phyloP scores from a whole-genome alignment of 345 rosid genomes.

The Eucalyptus melliodora region DNA sequence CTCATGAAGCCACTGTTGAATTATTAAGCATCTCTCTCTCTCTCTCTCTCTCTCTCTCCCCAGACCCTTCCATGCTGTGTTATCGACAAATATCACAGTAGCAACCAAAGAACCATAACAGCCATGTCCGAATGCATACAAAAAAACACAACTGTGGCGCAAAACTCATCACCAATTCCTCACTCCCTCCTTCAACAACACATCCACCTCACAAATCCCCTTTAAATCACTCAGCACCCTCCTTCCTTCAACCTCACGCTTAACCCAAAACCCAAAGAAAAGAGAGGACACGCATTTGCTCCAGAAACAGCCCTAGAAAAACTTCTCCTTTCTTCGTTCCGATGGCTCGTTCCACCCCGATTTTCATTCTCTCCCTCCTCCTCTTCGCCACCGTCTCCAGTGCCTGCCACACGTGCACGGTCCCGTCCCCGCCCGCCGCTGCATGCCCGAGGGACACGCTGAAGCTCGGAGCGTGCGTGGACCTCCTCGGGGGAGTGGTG shows the following conservation, averaged over 20 bases:
- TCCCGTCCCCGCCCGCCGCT: not conserved
- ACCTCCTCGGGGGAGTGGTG: conserved; percentile 25
- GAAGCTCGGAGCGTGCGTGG: conserved; percentile 42
- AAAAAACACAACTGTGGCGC: conserved; percentile 3
- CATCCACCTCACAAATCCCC: conserved; percentile 16
- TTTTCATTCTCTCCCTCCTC: conserved; percentile 22
- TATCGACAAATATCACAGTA: not conserved
- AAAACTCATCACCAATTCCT: not conserved
- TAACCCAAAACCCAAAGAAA: not conserved
- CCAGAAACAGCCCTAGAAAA: not conserved
- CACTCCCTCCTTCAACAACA: conserved; percentile 19
- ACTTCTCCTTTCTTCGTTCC: not conserved
- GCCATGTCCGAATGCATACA: conserved; percentile 4
- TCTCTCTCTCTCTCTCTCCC: not conserved
- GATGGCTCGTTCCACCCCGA: conserved; percentile 27
- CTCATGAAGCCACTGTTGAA: not conserved
- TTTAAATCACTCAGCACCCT: not conserved
- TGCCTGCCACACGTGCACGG: conserved; percentile 14
- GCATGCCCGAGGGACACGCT: conserved; percentile 29
- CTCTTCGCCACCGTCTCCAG: conserved; percentile 3
- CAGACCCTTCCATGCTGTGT: not conserved
- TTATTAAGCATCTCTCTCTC: not conserved
- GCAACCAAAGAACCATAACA: not conserved
- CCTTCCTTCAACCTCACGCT: not conserved
- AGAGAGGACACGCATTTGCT: not conserved